Percentiles rank a stretch among this genome's conserved stretches.
Evolutionary conservation across 2,329 filamentous ascomycete species (phyloP).

Genomic region (Sclerotinia spermophila): DNA sequence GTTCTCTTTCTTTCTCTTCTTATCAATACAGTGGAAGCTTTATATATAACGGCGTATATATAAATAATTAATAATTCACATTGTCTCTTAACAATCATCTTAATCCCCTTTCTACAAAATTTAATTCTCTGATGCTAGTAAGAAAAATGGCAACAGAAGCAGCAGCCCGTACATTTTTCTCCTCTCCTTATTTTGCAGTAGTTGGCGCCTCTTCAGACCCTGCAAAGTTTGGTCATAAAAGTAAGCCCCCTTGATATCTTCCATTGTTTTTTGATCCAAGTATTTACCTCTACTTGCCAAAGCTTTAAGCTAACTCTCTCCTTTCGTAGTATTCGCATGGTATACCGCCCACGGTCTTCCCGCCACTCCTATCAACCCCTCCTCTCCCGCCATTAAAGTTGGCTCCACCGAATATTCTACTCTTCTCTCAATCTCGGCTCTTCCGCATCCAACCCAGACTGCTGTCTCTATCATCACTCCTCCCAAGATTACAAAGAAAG

Average conservation of each 20-base stretch:
- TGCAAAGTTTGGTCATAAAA: constrained; percentile 83
- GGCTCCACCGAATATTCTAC: constrained; percentile 48
- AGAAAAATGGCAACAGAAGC: constrained; percentile 61
- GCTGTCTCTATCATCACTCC: constrained; percentile 85
- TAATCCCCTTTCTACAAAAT: neutral
- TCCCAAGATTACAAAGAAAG: constrained; percentile 67
- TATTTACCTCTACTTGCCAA: neutral
- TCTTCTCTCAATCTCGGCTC: constrained; percentile 51
- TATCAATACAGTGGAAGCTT: neutral
- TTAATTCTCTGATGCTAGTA: neutral
- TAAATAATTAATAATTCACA: neutral
- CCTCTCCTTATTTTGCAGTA: constrained; percentile 75
- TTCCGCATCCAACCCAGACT: constrained; percentile 65
- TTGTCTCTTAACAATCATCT: neutral
- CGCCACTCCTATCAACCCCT: constrained; percentile 81
- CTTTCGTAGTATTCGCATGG: constrained; percentile 74
- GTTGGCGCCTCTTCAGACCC: constrained; percentile 84
- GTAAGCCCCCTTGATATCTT: constrained; percentile 42
- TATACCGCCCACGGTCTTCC: constrained; percentile 74
- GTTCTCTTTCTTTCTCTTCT: neutral
- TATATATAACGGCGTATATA: neutral
- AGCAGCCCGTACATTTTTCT: constrained; percentile 75
- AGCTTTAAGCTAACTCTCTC: constrained; percentile 8
- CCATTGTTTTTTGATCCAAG: neutral
- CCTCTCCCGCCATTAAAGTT: constrained; percentile 60